phyloP scores from a whole-genome alignment of 805 yeast genomes.

The Wickerhamiella kurtzmanii region DNA sequence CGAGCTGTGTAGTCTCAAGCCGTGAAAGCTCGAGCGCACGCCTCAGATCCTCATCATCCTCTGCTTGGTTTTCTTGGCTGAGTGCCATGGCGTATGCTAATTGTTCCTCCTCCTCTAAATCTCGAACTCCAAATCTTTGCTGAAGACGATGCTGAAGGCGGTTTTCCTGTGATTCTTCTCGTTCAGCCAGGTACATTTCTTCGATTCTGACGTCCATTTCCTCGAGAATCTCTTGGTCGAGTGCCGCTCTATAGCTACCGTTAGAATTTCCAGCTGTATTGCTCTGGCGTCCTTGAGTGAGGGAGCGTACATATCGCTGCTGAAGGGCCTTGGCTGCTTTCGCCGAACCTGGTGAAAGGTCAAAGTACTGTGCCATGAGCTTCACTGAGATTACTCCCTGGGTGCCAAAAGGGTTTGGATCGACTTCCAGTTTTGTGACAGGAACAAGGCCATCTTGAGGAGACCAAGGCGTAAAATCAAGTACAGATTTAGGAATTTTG shows the following conservation, averaged over 20 bases:
- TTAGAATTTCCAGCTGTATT: neutral
- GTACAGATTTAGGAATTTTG: conserved; percentile 19
- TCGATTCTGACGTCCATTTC: conserved; percentile 19
- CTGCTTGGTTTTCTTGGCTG: conserved; percentile 16
- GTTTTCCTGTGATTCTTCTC: conserved; percentile 16
- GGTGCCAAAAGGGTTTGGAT: conserved; percentile 21
- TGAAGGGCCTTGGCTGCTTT: neutral
- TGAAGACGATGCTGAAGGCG: conserved; percentile 10
- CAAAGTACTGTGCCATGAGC: conserved; percentile 22
- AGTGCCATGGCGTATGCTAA: conserved; percentile 23
- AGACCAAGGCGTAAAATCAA: conserved; percentile 16
- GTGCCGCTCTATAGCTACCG: neutral
- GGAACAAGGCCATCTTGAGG: conserved; percentile 16
- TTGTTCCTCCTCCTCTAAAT: conserved; percentile 24
- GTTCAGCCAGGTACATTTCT: conserved; percentile 8
- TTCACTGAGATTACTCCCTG: conserved; percentile 21
- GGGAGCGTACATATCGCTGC: neutral
- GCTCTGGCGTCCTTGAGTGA: neutral
- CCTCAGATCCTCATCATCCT: conserved; percentile 17
- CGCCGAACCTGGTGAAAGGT: conserved; percentile 16
- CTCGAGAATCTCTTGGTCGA: conserved; percentile 14
- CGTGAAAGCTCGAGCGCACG: conserved; percentile 19
- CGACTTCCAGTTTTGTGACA: conserved; percentile 20
- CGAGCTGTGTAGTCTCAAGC: neutral
- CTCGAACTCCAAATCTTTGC: conserved; percentile 11